These are phyloP conservation scores for Aspergillus tanneri DNA, from an alignment of 2,329 filamentous ascomycete genomes.

Conservation along the genomic window DNA sequence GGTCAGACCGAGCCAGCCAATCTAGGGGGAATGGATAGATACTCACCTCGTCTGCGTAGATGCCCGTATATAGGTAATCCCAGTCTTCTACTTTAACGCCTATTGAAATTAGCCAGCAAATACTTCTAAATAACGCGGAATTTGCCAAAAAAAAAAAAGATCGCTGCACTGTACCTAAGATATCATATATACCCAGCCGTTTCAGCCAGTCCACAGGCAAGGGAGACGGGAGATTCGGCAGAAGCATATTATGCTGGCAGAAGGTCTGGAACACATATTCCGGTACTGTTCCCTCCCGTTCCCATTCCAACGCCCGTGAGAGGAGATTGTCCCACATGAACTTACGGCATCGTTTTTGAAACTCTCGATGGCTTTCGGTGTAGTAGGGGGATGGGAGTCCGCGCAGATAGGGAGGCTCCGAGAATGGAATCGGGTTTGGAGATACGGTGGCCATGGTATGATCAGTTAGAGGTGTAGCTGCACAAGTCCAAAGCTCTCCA, in stretches of 20 bases:
- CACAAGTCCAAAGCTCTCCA: no score
- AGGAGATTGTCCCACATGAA: slow-evolving; percentile 65
- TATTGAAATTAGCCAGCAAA: not conserved
- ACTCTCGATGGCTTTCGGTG: slow-evolving; percentile 62
- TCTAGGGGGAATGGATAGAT: not conserved
- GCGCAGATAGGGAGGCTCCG: slow-evolving; percentile 69
- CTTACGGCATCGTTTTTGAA: slow-evolving; percentile 66
- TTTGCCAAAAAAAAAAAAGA: no score
- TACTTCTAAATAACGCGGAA: no score
- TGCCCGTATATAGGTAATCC: slow-evolving; percentile 68
- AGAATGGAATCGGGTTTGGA: slow-evolving; percentile 58
- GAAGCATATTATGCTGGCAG: slow-evolving; percentile 64
- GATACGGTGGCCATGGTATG: slow-evolving; percentile 3
- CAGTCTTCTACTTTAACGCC: slow-evolving; percentile 67
- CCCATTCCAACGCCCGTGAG: slow-evolving; percentile 67
- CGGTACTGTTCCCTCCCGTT: slow-evolving; percentile 63
- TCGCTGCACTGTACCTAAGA: no score
- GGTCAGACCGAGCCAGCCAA: not conserved
- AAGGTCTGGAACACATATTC: slow-evolving; percentile 65
- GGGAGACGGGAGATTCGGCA: slow-evolving; percentile 69
- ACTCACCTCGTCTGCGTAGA: slow-evolving; percentile 65
- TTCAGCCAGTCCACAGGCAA: slow-evolving; percentile 68
- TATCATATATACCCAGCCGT: slow-evolving; percentile 63
- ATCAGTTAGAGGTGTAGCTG: not conserved
- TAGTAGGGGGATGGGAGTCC: slow-evolving; percentile 72